Evolutionary conservation across 352 stramenopile species (phyloP).

Genomic region (Phytophthora aleatoria): DNA sequence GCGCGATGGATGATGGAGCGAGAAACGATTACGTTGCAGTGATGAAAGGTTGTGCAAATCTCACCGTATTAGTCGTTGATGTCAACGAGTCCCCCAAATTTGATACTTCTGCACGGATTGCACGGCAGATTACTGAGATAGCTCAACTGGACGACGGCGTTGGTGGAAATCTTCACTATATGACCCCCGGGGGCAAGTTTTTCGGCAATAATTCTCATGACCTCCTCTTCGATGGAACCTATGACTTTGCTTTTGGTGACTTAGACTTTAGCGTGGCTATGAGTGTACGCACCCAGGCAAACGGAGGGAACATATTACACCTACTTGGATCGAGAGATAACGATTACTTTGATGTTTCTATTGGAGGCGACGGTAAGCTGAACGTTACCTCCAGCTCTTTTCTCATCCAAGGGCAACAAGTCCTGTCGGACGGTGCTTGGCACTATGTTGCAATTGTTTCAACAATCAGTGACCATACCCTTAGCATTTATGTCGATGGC

Average conservation of each 20-base stretch:
- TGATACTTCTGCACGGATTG: constrained; percentile 4
- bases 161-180: constrained; percentile 19
- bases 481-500: constrained; percentile 27
- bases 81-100: constrained; percentile 48
- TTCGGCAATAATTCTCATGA: constrained; percentile 25
- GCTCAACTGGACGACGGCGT: constrained; percentile 21
- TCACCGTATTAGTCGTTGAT: constrained; percentile 45
- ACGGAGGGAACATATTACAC: constrained; percentile 18
- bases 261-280: constrained; percentile 51
- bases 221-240: background rate
- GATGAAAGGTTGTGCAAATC: constrained; percentile 51
- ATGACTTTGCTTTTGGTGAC: constrained; percentile 48
- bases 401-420: background rate
- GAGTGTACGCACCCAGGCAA: constrained; percentile 25
- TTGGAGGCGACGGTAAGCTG: constrained; percentile 15
- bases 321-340: constrained; percentile 1
- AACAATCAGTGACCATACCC: constrained; percentile 10
- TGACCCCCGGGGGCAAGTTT: constrained; percentile 21
- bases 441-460: constrained; percentile 31
- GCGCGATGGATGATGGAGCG: constrained; percentile 55
- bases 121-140: constrained; percentile 7
- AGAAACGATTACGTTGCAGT: constrained; percentile 45
- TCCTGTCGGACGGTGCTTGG: constrained; percentile 22
- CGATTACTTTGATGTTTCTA: constrained; percentile 25
- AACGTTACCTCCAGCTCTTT: constrained; percentile 4